Percentiles rank a stretch among this genome's conserved stretches.
phyloP scores from a whole-genome alignment of 108 stramenopile genomes.

The Poteriospumella lacustris region DNA sequence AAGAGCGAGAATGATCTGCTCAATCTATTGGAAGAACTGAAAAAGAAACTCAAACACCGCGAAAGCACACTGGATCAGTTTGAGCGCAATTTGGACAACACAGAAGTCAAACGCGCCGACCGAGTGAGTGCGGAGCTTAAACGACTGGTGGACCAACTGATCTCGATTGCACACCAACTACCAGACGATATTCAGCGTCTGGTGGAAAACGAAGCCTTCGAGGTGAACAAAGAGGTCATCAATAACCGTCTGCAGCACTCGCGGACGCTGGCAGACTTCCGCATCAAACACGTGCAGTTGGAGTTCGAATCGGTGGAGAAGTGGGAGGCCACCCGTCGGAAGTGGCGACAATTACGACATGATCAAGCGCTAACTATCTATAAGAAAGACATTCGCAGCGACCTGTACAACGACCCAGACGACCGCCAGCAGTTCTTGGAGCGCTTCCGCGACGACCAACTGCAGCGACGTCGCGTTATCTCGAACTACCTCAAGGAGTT shows the following conservation, averaged over 20 bases:
- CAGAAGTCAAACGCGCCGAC: constrained; percentile 36
- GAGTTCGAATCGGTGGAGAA: constrained; percentile 31
- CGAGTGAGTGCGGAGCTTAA: constrained; percentile 40
- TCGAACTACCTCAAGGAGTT: constrained; percentile 26
- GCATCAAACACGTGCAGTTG: constrained; percentile 34
- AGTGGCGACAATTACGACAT: constrained; percentile 50
- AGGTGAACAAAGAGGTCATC: constrained; percentile 44
- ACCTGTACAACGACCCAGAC: constrained; percentile 45
- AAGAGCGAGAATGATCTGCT: not conserved
- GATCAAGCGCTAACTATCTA: constrained; percentile 39
- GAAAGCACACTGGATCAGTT: constrained; percentile 27
- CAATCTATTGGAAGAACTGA: constrained; percentile 36
- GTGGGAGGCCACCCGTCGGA: constrained; percentile 36
- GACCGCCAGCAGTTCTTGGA: constrained; percentile 41
- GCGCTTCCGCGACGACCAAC: constrained; percentile 30
- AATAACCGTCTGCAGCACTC: constrained; percentile 43
- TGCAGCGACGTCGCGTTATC: constrained; percentile 16
- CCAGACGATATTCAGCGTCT: constrained; percentile 54
- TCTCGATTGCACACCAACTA: constrained; percentile 41
- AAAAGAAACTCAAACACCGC: constrained; percentile 33
- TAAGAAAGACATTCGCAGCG: constrained; percentile 33
- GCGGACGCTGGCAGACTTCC: constrained; percentile 35
- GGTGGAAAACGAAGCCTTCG: constrained; percentile 45
- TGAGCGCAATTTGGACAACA: constrained; percentile 31
- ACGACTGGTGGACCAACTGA: constrained; percentile 44